Percentiles rank a stretch among this genome's conserved stretches.
Conservation (phyloP, 2,329 filamentous ascomycete genomes). For the Clonostachys chloroleuca region DNA sequence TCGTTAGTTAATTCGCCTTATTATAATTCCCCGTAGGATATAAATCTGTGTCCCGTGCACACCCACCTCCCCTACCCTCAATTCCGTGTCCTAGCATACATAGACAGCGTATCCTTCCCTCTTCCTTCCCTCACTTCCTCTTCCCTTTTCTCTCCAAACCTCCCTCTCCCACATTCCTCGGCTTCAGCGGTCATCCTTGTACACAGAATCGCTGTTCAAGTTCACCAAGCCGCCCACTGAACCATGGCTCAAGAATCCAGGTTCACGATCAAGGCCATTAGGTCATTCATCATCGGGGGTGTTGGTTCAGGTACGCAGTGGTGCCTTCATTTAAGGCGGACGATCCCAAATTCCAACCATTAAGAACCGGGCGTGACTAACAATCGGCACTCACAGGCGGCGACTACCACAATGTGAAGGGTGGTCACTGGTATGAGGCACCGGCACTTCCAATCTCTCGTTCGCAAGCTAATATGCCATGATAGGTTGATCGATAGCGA, state of each 20-base stretch:
- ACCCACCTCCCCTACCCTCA: no score
- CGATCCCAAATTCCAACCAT: background rate
- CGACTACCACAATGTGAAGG: constrained; percentile 90
- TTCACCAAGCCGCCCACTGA: background rate
- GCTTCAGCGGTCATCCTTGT: no score
- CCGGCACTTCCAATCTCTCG: background rate
- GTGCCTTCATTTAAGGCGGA: background rate
- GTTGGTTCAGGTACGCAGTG: constrained; percentile 41
- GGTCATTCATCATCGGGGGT: constrained; percentile 68
- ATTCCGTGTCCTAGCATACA: no score
- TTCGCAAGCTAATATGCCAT: constrained; percentile 1
- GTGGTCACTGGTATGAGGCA: constrained; percentile 56
- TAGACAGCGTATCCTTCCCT: no score
- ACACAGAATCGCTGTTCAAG: no score
- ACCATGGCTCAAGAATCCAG: constrained; percentile 2
- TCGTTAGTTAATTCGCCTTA: no score
- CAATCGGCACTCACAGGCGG: constrained; percentile 46
- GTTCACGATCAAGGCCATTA: constrained; percentile 65
- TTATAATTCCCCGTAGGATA: no score
- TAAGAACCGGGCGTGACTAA: background rate
- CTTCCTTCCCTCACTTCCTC: no score
- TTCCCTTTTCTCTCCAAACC: no score
- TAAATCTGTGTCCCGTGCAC: no score
- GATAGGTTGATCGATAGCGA: constrained; percentile 84
- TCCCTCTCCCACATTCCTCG: no score